Base-by-base conservation (phyloP, 306 rosid species). In the Vigna unguiculata region DNA sequence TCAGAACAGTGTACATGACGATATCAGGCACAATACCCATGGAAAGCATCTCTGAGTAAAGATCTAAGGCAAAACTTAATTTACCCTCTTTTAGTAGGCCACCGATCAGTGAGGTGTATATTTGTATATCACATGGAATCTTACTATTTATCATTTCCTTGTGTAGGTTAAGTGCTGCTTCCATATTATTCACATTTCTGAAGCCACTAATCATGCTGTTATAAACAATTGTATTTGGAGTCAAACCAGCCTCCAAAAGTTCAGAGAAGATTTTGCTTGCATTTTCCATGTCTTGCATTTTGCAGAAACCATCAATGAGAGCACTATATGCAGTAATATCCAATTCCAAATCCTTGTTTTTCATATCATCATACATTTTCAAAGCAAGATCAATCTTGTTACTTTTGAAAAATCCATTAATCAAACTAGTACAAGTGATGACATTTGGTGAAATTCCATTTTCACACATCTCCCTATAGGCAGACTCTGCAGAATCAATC, bases 21-120 rank as follows among this genome's bases (percentile, higher is more conserved):
- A 63, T 74, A 83, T 93, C 97, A 71, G 91, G 96, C 59, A 80
- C 61, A 55, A 93, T 80, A 59, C 89, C 93, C 78, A 36, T 85
- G 64, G 90, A 91, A 76, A 83, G 93, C 98, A 93, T 89, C 84
- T 91, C 89, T 2, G 88, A 80, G 88, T 88, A 91, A 81, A 91
- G 83, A 82, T 91, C 91, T 22, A 80, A 84, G 53, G 92, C 96
- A 43, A 77, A 22, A 60, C 43, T 75, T 82, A 91, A 52, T 34
- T 78, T 83, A 22, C 97, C 91, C 15, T 74, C 90, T 87, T 81
- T 89, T 47, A 88, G 51, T 71, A 81, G 79, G 24, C 93, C 96
- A 21, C 75, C 83, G 16, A 93, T 87, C 83, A 93, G 73, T n/a
- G 89, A 81, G 19, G 96, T 89, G 80, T 88, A 93, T 13, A 79